Conservation (phyloP, 768 basidiomycete species). For the Tremella yokohamensis region DNA sequence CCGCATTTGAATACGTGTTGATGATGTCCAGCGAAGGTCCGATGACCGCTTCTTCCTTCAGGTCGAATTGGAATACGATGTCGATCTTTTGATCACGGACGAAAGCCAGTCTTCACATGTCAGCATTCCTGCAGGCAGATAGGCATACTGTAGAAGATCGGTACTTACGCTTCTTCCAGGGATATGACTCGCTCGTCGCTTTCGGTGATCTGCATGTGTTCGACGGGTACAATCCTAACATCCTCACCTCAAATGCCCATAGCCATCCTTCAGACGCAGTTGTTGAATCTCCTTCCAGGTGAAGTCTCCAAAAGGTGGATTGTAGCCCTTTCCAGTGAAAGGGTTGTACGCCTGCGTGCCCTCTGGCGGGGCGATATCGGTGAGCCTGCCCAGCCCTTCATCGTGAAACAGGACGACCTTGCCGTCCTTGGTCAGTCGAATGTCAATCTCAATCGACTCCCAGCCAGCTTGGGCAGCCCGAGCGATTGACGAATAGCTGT, state of each 20-base stretch:
- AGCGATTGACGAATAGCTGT: slow-evolving; percentile 7
- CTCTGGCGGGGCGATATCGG: slow-evolving; percentile 1
- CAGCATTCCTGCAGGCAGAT: not conserved
- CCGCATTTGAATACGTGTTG: not conserved
- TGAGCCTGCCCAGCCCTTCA: slow-evolving; percentile 11
- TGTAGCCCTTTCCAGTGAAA: slow-evolving; percentile 5
- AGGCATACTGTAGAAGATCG: not conserved
- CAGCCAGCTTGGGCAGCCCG: not conserved
- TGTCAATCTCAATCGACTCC: slow-evolving; percentile 6
- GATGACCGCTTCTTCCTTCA: slow-evolving; percentile 5
- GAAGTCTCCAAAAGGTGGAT: not conserved
- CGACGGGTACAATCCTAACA: not conserved
- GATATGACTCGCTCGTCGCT: not conserved
- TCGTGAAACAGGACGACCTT: slow-evolving; percentile 8
- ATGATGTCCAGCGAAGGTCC: slow-evolving; percentile 7
- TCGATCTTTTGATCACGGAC: slow-evolving; percentile 5
- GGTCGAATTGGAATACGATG: slow-evolving; percentile 8
- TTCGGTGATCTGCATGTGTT: not conserved
- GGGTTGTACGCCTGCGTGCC: slow-evolving; percentile 2
- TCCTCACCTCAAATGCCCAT: not conserved
- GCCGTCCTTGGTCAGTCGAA: slow-evolving; percentile 3
- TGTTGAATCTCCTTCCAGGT: slow-evolving; percentile 6
- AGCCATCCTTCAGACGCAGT: not conserved
- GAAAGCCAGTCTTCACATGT: slow-evolving; percentile 1
- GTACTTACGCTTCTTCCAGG: not conserved